These are phyloP conservation scores for Royoungia palumana DNA, from an alignment of 768 basidiomycete genomes.

Conservation along the genomic window DNA sequence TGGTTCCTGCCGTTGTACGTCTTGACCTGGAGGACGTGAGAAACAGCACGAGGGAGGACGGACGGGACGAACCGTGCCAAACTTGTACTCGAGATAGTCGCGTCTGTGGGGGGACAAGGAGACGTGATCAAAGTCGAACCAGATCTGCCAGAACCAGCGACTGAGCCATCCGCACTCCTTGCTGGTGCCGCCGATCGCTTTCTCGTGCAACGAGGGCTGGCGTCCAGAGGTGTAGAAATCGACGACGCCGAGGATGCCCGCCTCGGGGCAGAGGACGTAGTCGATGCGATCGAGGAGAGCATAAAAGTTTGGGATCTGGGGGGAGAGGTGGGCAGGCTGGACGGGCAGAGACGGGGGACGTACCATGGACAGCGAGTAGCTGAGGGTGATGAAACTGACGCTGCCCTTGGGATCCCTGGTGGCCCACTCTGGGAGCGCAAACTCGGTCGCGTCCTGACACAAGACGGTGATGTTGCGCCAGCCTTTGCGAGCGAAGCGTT, in stretches of 20 bases:
- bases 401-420: slow-evolving; percentile 51
- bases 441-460: slow-evolving; percentile 69
- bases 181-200: slow-evolving; percentile 59
- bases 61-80: slow-evolving; percentile 54
- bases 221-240: slow-evolving; percentile 70
- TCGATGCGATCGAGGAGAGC: slow-evolving; percentile 66
- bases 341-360: not conserved
- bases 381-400: slow-evolving; percentile 51
- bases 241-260: slow-evolving; percentile 61
- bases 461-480: slow-evolving; percentile 73
- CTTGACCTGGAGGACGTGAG: slow-evolving; percentile 41
- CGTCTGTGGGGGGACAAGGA: slow-evolving; percentile 55
- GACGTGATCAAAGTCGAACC: slow-evolving; percentile 58
- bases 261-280: slow-evolving; percentile 55
- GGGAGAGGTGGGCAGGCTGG: not conserved
- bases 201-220: slow-evolving; percentile 52
- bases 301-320: slow-evolving; percentile 60
- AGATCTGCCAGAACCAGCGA: slow-evolving; percentile 80
- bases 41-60: not conserved
- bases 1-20: slow-evolving; percentile 70
- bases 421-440: slow-evolving; percentile 59
- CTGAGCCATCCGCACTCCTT: slow-evolving; percentile 61
- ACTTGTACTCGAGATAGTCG: slow-evolving; percentile 75
- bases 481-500: slow-evolving; percentile 59
- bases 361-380: slow-evolving; percentile 59